These are phyloP conservation scores for Tylopilus sp. DNA, from an alignment of 768 basidiomycete species.

Conservation along the genomic window DNA sequence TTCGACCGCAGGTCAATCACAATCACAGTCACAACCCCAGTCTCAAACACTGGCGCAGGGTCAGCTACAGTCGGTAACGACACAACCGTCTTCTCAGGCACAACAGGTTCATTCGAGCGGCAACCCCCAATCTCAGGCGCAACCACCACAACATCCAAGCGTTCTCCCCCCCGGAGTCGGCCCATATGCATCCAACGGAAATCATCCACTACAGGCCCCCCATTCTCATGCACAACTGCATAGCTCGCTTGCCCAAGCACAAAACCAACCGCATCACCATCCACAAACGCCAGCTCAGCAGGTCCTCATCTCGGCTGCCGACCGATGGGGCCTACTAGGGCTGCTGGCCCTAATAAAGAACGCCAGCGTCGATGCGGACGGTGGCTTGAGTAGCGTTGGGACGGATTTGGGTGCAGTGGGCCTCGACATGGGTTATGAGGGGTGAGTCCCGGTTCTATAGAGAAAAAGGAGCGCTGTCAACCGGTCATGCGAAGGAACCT, in stretches of 20 bases:
- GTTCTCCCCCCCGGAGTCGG: slow-evolving; percentile 39
- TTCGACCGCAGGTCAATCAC: slow-evolving; percentile 18
- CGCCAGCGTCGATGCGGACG: slow-evolving; percentile 70
- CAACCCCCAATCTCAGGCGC: slow-evolving; percentile 27
- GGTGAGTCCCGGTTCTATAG: slow-evolving; percentile 51
- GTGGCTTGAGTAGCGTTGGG: slow-evolving; percentile 78
- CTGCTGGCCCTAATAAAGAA: slow-evolving; percentile 85
- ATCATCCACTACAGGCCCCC: slow-evolving; percentile 30
- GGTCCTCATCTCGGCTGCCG: slow-evolving; percentile 86
- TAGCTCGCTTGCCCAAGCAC: slow-evolving; percentile 26
- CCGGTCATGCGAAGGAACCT: slow-evolving; percentile 50
- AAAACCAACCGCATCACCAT: slow-evolving; percentile 42
- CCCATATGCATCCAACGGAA: slow-evolving; percentile 36
- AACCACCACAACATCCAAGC: slow-evolving; percentile 44
- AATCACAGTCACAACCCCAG: slow-evolving; percentile 24
- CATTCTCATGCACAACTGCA: slow-evolving; percentile 37
- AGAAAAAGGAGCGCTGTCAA: slow-evolving; percentile 17
- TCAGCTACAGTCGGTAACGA: slow-evolving; percentile 18
- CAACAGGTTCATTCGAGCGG: slow-evolving; percentile 35
- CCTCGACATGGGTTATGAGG: slow-evolving; percentile 79
- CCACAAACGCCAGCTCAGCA: slow-evolving; percentile 93
- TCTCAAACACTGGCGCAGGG: slow-evolving; percentile 23
- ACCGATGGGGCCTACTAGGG: slow-evolving; percentile 90
- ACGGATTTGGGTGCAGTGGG: slow-evolving; percentile 92
- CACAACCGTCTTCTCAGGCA: slow-evolving; percentile 28